A percentile compares a stretch with the other conserved stretches of the same genome.
phyloP scores from a whole-genome alignment of 2,329 filamentous ascomycete genomes.

The Gnomoniopsis sp. region DNA sequence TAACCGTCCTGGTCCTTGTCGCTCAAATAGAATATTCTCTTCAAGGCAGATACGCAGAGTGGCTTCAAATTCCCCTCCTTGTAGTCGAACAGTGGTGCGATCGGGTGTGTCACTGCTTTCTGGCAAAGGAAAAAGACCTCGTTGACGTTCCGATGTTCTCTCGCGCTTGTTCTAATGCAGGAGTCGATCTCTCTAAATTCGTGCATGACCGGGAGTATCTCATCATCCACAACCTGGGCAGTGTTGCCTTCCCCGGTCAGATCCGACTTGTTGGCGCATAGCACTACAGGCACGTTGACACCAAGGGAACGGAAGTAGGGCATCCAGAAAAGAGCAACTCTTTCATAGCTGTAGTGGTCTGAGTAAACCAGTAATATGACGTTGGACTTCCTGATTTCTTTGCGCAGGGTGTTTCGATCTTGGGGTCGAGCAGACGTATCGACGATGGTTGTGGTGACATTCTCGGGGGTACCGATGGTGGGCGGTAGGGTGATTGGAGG shows the following conservation, averaged over 20 bases:
- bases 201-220: constrained; percentile 97
- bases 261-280: constrained; percentile 98
- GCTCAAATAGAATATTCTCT: constrained; percentile 90
- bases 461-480: constrained; percentile 88
- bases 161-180: constrained; percentile 90
- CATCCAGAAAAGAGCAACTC: constrained; percentile 97
- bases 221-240: constrained; percentile 85
- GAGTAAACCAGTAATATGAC: constrained; percentile 96
- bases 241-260: constrained; percentile 71
- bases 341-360: constrained; percentile 98
- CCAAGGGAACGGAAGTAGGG: constrained; percentile 95
- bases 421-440: constrained; percentile 95
- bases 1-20: constrained; percentile 96
- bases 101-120: constrained; percentile 95
- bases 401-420: constrained; percentile 83
- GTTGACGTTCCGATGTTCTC: constrained; percentile 90
- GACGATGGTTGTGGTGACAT: constrained; percentile 95
- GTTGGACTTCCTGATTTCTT: constrained; percentile 94
- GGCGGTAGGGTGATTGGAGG: constrained; percentile 94
- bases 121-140: constrained; percentile 97
- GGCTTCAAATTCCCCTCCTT: constrained; percentile 90
- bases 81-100: constrained; percentile 93
- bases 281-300: constrained; percentile 96
- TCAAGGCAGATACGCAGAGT: constrained; percentile 79
- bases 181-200: constrained; percentile 99